These are phyloP conservation scores for Rhodotorula sp. DNA, from an alignment of 1,284 basidiomycete genomes.

Conservation along the genomic window DNA sequence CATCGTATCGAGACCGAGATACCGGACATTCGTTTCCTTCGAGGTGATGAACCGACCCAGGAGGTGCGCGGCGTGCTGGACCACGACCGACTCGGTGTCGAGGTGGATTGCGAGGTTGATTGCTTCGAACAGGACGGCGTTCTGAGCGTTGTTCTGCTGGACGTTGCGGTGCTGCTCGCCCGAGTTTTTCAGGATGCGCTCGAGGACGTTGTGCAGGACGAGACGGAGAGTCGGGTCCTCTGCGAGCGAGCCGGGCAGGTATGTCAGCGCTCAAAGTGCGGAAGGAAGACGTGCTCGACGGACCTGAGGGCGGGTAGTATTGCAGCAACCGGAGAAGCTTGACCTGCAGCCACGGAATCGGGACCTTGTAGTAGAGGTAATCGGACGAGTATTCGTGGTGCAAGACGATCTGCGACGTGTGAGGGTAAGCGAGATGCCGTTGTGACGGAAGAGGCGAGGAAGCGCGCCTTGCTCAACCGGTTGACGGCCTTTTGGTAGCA, in stretches of 20 bases:
- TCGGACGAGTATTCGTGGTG: slow-evolving; percentile 82
- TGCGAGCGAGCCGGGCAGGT: slow-evolving; percentile 49
- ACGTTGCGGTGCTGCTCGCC: slow-evolving; percentile 90
- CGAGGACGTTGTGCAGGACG: slow-evolving; percentile 78
- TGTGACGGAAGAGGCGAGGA: background rate
- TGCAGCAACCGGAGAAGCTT: slow-evolving; percentile 90
- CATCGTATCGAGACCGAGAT: slow-evolving; percentile 97
- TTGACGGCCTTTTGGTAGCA: slow-evolving; percentile 95
- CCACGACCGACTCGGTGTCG: slow-evolving; percentile 85
- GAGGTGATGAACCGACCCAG: slow-evolving; percentile 94
- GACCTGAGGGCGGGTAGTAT: slow-evolving; percentile 91
- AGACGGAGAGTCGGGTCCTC: slow-evolving; percentile 77
- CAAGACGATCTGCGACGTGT: slow-evolving; percentile 72
- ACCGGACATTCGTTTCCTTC: slow-evolving; percentile 97
- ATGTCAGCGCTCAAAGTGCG: background rate
- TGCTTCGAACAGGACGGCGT: slow-evolving; percentile 97
- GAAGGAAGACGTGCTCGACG: slow-evolving; percentile 28
- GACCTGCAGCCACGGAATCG: slow-evolving; percentile 96
- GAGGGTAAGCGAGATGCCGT: slow-evolving; percentile 16
- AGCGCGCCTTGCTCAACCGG: slow-evolving; percentile 72
- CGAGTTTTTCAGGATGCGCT: slow-evolving; percentile 90
- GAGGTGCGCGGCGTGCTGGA: slow-evolving; percentile 83
- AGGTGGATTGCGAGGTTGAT: slow-evolving; percentile 96
- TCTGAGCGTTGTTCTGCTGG: slow-evolving; percentile 98
- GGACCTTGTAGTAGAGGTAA: slow-evolving; percentile 96